Base-by-base conservation (phyloP, 1,139 yeast genomes). In the Yamadazyma blattariae region DNA sequence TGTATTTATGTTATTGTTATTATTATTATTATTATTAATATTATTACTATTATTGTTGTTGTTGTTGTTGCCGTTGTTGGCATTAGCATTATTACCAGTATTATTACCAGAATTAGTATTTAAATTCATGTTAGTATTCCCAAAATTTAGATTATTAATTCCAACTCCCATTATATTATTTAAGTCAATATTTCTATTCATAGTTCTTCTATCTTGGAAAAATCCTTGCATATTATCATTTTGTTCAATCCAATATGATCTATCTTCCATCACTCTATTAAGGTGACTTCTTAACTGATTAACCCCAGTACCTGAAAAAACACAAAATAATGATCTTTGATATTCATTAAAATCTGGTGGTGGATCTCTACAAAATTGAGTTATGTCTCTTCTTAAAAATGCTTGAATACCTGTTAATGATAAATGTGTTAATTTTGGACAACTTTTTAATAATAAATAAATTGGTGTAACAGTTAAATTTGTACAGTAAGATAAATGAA, bases 281-380 rank as follows among this genome's bases (percentile, higher is more conserved):
- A 87, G 67, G 50, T 81, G 81, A 32, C 75, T 77, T 42, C 95
- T 74, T 44, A 88, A 68, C 41, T 75, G 77, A 35, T 67, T 75
- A 13, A 92, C 97, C 4, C 97, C 97, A 44, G 76, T 79, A 1
- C 97, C 97, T 25, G 95, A 83, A 53, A 89, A 92, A 8, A 92
- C 98, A 61, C 98, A 92, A 52, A 92, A 92, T 34, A 87, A 75
- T 14, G 83, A 76, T 47, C 82, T 82, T 59, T 92, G 98, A 50
- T 83, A 85, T 40, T 82, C 89, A 39, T 85, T 89, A 55, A 92
- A 90, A 51, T 90, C 97, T 11, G 87, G 79, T 3, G 98, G 98
- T 2, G 97, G 95, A n/a, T 83, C 86, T 24, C 98, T 82, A 56
- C 97, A 90, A 59, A 79, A 90, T 47, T 78, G 82, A 1, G 94